Evolutionary conservation across 208 protist genomes (phyloP).

Genomic region (Hexamita inflata): DNA sequence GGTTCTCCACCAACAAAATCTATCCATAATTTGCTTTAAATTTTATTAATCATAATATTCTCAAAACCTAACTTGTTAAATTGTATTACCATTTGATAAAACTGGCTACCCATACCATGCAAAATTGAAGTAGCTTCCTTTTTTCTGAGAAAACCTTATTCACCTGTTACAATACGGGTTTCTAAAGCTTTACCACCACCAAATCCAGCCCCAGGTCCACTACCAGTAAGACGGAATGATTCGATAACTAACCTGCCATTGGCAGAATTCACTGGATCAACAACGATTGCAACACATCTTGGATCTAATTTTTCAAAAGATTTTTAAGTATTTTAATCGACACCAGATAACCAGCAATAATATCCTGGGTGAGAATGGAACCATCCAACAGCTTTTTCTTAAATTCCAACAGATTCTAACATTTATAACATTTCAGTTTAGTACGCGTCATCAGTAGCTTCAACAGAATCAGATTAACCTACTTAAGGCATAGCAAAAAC

Average conservation of each 20-base stretch:
- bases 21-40: neutral
- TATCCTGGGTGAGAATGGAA: constrained; percentile 99
- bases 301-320: constrained; percentile 84
- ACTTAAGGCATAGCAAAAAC: constrained; percentile 53
- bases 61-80: constrained; percentile 98
- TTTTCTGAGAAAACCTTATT: constrained; percentile 92
- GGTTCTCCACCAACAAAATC: constrained; percentile 5
- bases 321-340: constrained; percentile 25
- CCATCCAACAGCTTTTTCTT: constrained; percentile 99
- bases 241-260: constrained; percentile 99
- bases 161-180: constrained; percentile 93
- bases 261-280: constrained; percentile 98
- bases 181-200: neutral
- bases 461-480: constrained; percentile 88
- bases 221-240: constrained; percentile 88
- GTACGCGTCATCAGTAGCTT: constrained; percentile 97
- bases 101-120: constrained; percentile 88
- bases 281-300: constrained; percentile 93
- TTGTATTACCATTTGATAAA: constrained; percentile 96
- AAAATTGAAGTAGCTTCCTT: constrained; percentile 76
- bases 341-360: constrained; percentile 95
- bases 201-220: constrained; percentile 47
- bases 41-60: constrained; percentile 75
- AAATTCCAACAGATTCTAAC: constrained; percentile 80
- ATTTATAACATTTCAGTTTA: constrained; percentile 99